Conservation (phyloP, 2,329 filamentous ascomycete species). For the Xylariaceae sp. region DNA sequence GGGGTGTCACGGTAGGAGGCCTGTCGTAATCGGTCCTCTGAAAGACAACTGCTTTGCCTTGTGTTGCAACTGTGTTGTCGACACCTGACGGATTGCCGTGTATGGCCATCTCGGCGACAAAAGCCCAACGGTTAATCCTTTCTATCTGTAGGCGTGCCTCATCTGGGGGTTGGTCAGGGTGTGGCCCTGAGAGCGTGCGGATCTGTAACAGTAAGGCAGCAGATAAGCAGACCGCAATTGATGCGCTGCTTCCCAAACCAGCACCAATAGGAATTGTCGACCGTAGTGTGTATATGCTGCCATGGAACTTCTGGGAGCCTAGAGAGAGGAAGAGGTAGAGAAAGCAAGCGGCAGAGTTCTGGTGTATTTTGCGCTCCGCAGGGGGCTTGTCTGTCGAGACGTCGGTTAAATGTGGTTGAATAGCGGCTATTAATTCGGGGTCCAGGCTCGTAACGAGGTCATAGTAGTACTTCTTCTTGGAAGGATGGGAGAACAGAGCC, state of each 20-base stretch:
- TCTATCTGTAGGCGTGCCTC: slow-evolving; percentile 90
- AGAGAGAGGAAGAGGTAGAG: slow-evolving; percentile 90
- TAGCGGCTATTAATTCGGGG: slow-evolving; percentile 69
- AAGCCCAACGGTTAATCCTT: slow-evolving; percentile 95
- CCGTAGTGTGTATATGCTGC: slow-evolving; percentile 82
- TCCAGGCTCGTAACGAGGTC: slow-evolving; percentile 82
- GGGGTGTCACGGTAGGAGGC: slow-evolving; percentile 67
- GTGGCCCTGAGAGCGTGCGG: slow-evolving; percentile 80
- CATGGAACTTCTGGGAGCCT: slow-evolving; percentile 70
- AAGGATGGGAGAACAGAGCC: slow-evolving; percentile 69
- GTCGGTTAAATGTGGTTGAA: slow-evolving; percentile 69
- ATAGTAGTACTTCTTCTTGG: slow-evolving; percentile 94
- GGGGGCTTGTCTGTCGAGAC: slow-evolving; percentile 65
- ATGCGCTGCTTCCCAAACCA: slow-evolving; percentile 89
- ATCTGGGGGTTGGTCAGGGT: slow-evolving; percentile 80
- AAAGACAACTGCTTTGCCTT: slow-evolving; percentile 92
- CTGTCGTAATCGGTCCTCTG: slow-evolving; percentile 71
- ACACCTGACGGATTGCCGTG: slow-evolving; percentile 95
- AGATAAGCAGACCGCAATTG: slow-evolving; percentile 82
- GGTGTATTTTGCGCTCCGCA: slow-evolving; percentile 76
- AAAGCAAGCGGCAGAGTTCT: slow-evolving; percentile 75
- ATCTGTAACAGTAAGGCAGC: slow-evolving; percentile 82
- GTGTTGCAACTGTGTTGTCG: slow-evolving; percentile 91
- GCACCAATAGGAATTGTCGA: slow-evolving; percentile 92
- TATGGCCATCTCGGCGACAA: slow-evolving; percentile 94